Evolutionary conservation across 164 flowering plant species (phyloP).

Genomic region (grape (Vitis vinifera)): ASM3070453v1 NC_081823.1:2607501-2608000

Average conservation of each 20-base stretch:
- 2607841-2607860: background rate
- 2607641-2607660: background rate
- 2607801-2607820: background rate
- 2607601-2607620: background rate
- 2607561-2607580: background rate
- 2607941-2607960: no score
- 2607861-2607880: background rate
- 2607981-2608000: no score
- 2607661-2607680: background rate
- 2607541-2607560: background rate
- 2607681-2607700: background rate
- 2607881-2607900: no score
- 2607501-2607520: background rate
- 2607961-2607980: no score
- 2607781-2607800: background rate
- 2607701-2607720: background rate
- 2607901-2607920: no score
- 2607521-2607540: background rate
- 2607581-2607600: background rate
- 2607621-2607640: background rate
- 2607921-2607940: no score
- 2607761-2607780: background rate
- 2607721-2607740: background rate
- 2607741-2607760: background rate
- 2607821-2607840: background rate